Conservation (phyloP, 2,329 filamentous ascomycete genomes). For the Phialemoniopsis sp. region DNA sequence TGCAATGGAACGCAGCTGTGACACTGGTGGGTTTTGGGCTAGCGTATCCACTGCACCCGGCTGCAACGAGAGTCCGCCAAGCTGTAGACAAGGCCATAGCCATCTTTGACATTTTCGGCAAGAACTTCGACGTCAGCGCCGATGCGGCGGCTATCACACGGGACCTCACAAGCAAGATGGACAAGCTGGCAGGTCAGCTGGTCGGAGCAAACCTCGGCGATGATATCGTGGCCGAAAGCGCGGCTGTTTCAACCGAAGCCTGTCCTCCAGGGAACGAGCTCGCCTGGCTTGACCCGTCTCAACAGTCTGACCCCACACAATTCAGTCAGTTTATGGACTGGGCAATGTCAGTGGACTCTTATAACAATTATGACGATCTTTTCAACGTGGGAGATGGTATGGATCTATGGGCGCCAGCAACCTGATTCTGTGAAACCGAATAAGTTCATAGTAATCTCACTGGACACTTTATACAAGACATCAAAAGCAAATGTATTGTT, state of each 20-base stretch:
- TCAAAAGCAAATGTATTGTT: too few relatives aligned
- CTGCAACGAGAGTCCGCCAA: slow-evolving; percentile 12
- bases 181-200: slow-evolving; percentile 7
- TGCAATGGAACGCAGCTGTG: slow-evolving; percentile 24
- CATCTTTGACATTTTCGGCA: slow-evolving; percentile 25
- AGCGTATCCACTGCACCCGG: slow-evolving; percentile 18
- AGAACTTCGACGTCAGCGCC: slow-evolving; percentile 34
- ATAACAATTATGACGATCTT: slow-evolving; percentile 15
- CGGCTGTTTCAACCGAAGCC: background rate
- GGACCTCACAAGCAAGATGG: slow-evolving; percentile 14
- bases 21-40: slow-evolving; percentile 26
- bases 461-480: too few relatives aligned
- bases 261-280: slow-evolving; percentile 5
- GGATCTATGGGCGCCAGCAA: too few relatives aligned
- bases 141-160: slow-evolving; percentile 30
- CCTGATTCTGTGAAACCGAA: too few relatives aligned
- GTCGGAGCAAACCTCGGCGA: too few relatives aligned
- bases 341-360: slow-evolving; percentile 19
- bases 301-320: background rate
- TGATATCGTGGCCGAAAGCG: too few relatives aligned
- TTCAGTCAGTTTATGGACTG: slow-evolving; percentile 19
- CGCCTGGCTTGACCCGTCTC: slow-evolving; percentile 17
- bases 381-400: too few relatives aligned
- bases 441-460: too few relatives aligned
- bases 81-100: slow-evolving; percentile 31